These are phyloP conservation scores for Sordariomycetes sp. DNA, from an alignment of 2,329 filamentous ascomycete species.

Conservation along the genomic window DNA sequence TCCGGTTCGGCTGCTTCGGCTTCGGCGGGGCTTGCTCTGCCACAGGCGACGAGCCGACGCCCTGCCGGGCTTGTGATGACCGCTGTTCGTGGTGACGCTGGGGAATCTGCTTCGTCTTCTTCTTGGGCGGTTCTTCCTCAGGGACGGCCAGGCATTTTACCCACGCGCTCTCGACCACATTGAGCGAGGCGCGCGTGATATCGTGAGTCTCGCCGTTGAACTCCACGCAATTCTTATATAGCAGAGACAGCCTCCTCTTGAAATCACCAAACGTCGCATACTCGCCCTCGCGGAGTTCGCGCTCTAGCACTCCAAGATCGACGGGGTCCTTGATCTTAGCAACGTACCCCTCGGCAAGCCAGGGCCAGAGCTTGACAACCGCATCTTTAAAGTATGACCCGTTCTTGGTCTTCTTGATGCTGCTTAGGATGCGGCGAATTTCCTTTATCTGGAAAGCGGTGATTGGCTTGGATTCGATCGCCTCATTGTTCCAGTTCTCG, in stretches of 20 bases:
- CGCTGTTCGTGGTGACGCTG: conserved; percentile 34
- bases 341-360: conserved; percentile 63
- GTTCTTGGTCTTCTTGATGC: conserved; percentile 78
- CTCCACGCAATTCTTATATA: conserved; percentile 65
- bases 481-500: conserved; percentile 28
- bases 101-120: conserved; percentile 35
- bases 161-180: conserved; percentile 46
- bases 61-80: conserved; percentile 15
- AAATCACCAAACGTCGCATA: conserved; percentile 67
- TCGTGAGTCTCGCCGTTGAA: conserved; percentile 78
- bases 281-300: conserved; percentile 56
- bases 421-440: conserved; percentile 55
- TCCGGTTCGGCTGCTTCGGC: conserved; percentile 7
- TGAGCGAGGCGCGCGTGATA: conserved; percentile 48
- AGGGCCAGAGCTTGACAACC: conserved; percentile 65
- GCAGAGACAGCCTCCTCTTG: conserved; percentile 61
- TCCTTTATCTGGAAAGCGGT: conserved; percentile 50
- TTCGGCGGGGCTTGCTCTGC: conserved; percentile 17
- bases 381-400: conserved; percentile 67
- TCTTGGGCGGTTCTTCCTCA: conserved; percentile 45
- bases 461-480: conserved; percentile 37
- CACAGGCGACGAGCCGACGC: conserved; percentile 14
- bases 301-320: conserved; percentile 76
- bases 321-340: conserved; percentile 66
- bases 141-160: conserved; percentile 31